Conservation (phyloP, 306 rosid genomes). For the Vigna mungo region DNA sequence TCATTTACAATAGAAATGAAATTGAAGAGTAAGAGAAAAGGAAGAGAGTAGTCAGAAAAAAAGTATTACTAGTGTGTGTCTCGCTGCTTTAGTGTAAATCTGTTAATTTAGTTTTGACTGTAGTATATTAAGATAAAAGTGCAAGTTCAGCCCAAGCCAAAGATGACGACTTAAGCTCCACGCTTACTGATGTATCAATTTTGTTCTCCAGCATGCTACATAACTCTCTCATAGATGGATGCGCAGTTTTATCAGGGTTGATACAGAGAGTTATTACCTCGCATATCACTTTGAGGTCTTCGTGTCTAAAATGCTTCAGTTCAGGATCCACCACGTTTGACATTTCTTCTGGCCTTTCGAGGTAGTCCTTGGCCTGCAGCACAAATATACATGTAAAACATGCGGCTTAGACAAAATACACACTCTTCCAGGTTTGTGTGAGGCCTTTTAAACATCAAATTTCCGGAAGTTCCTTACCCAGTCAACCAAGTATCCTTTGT, state of each 20-base stretch:
- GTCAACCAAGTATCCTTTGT: slow-evolving; percentile 83
- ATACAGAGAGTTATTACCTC: slow-evolving; percentile 82
- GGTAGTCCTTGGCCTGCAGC: slow-evolving; percentile 85
- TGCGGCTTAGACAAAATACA: background rate
- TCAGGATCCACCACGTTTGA: slow-evolving; percentile 81
- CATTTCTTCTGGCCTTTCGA: slow-evolving; percentile 83
- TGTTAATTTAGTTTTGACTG: slow-evolving; percentile 60
- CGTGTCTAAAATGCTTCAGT: slow-evolving; percentile 70
- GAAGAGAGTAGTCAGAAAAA: slow-evolving; percentile 25
- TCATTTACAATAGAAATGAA: slow-evolving; percentile 68
- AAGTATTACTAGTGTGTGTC: slow-evolving; percentile 49
- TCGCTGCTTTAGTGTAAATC: slow-evolving; percentile 66
- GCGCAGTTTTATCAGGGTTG: slow-evolving; percentile 62
- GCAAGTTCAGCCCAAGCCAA: slow-evolving; percentile 99
- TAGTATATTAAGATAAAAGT: slow-evolving; percentile 62
- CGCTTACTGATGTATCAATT: slow-evolving; percentile 81
- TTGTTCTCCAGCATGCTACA: slow-evolving; percentile 75
- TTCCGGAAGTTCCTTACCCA: slow-evolving; percentile 72
- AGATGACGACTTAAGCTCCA: slow-evolving; percentile 84
- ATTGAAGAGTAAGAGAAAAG: slow-evolving; percentile 14
- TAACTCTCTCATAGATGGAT: slow-evolving; percentile 72
- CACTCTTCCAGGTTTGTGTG: slow-evolving; percentile 2
- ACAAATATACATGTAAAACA: slow-evolving; percentile 33
- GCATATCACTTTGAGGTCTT: slow-evolving; percentile 82
- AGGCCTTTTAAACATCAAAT: slow-evolving; percentile 33